phyloP scores from a whole-genome alignment of 495 filamentous ascomycete genomes.

The Parathielavia appendiculata region DNA sequence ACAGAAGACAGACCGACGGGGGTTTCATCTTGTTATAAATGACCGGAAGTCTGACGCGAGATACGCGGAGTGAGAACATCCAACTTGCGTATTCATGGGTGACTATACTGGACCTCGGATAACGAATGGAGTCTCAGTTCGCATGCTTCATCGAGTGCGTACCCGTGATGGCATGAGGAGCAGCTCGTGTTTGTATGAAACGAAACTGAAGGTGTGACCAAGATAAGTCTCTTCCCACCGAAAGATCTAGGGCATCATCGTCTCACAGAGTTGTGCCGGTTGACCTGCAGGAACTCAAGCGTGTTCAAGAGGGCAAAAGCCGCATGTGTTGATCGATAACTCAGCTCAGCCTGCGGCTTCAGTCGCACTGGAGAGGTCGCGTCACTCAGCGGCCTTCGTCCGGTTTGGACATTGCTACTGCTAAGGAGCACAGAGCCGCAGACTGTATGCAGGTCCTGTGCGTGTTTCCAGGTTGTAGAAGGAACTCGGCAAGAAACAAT shows the following conservation, averaged over 20 bases:
- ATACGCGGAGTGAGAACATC: too few relatives aligned
- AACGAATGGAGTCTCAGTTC: background rate
- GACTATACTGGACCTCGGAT: background rate
- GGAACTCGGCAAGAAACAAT: background rate
- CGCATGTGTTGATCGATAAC: background rate
- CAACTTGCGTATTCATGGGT: background rate
- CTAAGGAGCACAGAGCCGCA: background rate
- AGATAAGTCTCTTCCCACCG: background rate
- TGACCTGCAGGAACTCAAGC: background rate
- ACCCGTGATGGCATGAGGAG: background rate
- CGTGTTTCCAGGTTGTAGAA: conserved; percentile 6
- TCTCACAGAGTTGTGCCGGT: background rate
- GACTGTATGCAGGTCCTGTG: conserved; percentile 5
- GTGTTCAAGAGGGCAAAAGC: background rate
- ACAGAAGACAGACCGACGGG: too few relatives aligned
- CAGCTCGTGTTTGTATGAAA: background rate
- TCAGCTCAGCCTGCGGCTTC: background rate
- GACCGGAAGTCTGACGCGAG: too few relatives aligned
- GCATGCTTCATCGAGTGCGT: background rate
- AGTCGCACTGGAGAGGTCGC: background rate
- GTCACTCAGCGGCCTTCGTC: background rate
- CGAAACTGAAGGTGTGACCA: background rate
- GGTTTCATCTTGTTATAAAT: too few relatives aligned
- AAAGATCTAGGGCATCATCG: background rate
- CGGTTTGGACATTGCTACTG: background rate